phyloP scores from a whole-genome alignment of 2,329 filamentous ascomycete species.

The Fusarium sp. region DNA sequence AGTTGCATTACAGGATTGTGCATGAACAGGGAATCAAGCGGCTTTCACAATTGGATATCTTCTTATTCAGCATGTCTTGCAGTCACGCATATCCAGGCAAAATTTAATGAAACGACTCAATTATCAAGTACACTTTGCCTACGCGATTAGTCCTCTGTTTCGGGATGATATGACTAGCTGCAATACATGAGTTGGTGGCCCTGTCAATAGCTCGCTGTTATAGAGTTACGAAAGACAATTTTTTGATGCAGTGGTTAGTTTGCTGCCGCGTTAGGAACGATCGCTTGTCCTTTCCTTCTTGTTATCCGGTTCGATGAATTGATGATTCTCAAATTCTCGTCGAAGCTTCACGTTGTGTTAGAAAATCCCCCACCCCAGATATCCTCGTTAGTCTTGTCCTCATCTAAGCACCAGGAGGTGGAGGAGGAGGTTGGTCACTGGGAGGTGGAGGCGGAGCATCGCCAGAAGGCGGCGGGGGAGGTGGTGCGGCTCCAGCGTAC shows the following conservation, averaged over 20 bases:
- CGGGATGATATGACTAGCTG: constrained; percentile 30
- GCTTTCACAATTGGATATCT: constrained; percentile 9
- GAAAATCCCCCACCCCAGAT: constrained; percentile 7
- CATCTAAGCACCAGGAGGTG: constrained; percentile 67
- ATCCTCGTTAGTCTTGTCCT: constrained; percentile 25
- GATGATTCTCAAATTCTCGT: constrained; percentile 15
- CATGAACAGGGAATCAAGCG: constrained; percentile 32
- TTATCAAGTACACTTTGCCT: constrained; percentile 46
- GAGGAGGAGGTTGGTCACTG: constrained; percentile 73
- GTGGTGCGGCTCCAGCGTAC: constrained; percentile 68
- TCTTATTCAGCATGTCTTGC: not conserved
- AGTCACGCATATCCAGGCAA: not conserved
- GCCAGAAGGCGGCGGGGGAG: constrained; percentile 73
- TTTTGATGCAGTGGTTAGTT: constrained; percentile 40
- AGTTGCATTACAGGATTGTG: constrained; percentile 38
- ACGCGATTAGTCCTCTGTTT: constrained; percentile 48
- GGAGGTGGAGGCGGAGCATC: constrained; percentile 74
- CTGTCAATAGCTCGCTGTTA: constrained; percentile 21
- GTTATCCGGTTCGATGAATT: constrained; percentile 8
- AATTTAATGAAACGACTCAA: constrained; percentile 31
- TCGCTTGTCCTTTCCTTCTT: constrained; percentile 15
- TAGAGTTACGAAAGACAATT: constrained; percentile 21
- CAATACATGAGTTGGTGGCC: constrained; percentile 19
- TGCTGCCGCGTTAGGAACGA: constrained; percentile 37
- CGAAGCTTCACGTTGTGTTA: constrained; percentile 23